Percentiles rank a stretch among this genome's conserved stretches.
Conservation (phyloP, 2,329 filamentous ascomycete species). For the Pseudofabraea citricarpa region DNA sequence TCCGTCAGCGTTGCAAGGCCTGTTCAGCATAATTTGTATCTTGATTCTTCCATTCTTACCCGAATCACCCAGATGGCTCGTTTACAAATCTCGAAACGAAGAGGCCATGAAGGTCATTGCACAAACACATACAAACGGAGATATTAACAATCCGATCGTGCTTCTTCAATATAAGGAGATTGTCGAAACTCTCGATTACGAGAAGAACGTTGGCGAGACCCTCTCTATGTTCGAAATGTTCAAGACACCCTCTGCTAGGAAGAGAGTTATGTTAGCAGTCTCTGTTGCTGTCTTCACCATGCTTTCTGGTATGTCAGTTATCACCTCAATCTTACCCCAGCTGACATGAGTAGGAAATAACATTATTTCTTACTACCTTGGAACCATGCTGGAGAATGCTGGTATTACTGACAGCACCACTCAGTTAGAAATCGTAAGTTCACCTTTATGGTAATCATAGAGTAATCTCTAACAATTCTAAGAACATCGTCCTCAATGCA, state of each 20-base stretch:
- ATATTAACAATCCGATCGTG: neutral
- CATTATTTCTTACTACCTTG: constrained; percentile 1
- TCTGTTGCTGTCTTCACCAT: constrained; percentile 1
- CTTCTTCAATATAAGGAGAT: constrained; percentile 1
- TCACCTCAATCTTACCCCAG: neutral
- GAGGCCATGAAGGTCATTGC: neutral
- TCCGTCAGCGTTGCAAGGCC: constrained; percentile 17
- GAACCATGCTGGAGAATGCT: constrained; percentile 1
- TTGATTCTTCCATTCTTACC: constrained; percentile 2
- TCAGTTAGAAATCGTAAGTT: neutral
- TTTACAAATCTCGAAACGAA: neutral
- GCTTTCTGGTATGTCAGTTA: neutral
- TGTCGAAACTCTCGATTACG: constrained; percentile 29
- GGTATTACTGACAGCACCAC: constrained; percentile 1
- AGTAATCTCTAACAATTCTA: constrained; percentile 16
- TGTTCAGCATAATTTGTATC: constrained; percentile 2
- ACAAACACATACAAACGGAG: neutral
- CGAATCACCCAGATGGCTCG: constrained; percentile 4
- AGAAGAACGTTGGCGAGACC: constrained; percentile 34
- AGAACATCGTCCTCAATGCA: constrained; percentile 46
- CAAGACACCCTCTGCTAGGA: neutral
- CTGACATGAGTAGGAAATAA: neutral
- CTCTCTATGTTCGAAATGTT: constrained; percentile 33
- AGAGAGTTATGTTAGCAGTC: neutral
- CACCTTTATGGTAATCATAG: neutral